Conservation (phyloP, 192 early-diverging fungal species). For the Powellomyces hirtus region DNA sequence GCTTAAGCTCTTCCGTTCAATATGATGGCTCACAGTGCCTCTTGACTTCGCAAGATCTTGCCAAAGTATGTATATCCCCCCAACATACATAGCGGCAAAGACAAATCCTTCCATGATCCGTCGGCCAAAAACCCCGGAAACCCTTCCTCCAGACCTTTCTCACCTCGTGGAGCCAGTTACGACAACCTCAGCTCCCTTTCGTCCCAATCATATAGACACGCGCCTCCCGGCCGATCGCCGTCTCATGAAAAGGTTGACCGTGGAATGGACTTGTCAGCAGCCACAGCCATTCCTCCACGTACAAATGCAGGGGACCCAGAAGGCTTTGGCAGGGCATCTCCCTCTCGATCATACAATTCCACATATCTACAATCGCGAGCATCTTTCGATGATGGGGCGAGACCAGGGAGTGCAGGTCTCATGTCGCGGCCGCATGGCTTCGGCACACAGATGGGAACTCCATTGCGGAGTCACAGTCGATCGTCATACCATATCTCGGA, state of each 20-base stretch:
- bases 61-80: conserved; percentile 20
- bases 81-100: neutral
- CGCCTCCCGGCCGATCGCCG: neutral
- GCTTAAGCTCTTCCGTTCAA: neutral
- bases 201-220: neutral
- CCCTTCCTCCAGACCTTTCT: neutral
- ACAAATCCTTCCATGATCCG: neutral
- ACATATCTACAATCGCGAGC: neutral
- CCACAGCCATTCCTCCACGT: too few relatives aligned
- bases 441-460: neutral
- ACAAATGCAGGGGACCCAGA: too few relatives aligned
- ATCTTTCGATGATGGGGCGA: neutral
- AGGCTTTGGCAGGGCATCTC: too few relatives aligned
- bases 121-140: too few relatives aligned
- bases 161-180: neutral
- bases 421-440: too few relatives aligned
- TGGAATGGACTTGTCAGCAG: too few relatives aligned
- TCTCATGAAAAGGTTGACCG: neutral
- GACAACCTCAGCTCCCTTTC: neutral
- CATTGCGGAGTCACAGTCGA: neutral
- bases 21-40: neutral
- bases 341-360: neutral
- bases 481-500: neutral
- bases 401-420: too few relatives aligned
- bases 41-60: neutral